Conservation (phyloP, 371 early-diverging fungal species). For the Mucor lusitanicus region DNA sequence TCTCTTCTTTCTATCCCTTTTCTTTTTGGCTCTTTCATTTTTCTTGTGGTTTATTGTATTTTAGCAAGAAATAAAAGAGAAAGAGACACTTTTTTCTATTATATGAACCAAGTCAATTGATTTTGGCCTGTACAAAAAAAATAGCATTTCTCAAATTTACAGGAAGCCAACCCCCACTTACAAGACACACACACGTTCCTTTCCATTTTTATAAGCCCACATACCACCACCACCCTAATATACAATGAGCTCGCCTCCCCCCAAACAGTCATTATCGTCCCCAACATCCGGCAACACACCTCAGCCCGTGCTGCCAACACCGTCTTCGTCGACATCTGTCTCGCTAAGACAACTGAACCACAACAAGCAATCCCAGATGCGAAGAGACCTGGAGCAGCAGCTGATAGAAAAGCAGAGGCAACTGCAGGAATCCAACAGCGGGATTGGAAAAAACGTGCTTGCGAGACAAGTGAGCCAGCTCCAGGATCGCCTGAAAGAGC, state of each 20-base stretch:
- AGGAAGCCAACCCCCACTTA: background rate
- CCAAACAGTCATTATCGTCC: constrained; percentile 45
- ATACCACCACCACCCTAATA: background rate
- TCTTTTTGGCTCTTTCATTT: background rate
- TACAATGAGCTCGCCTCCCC: constrained; percentile 33
- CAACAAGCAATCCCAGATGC: constrained; percentile 20
- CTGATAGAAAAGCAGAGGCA: constrained; percentile 46
- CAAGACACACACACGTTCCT: background rate
- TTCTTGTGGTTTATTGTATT: constrained; percentile 3
- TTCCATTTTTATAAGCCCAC: background rate
- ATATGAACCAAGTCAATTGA: constrained; percentile 1
- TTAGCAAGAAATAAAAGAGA: constrained; percentile 1
- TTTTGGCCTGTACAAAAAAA: constrained; percentile 1
- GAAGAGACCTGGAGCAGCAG: constrained; percentile 44
- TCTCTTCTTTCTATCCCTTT: background rate
- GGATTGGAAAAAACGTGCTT: constrained; percentile 48
- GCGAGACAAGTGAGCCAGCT: constrained; percentile 47
- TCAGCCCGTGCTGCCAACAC: constrained; percentile 43
- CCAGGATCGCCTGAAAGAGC: constrained; percentile 36
- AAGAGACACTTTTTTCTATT: background rate
- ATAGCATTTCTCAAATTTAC: background rate
- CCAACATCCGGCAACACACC: constrained; percentile 29
- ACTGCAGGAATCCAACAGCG: constrained; percentile 43
- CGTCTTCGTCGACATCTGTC: constrained; percentile 40
- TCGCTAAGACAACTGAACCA: constrained; percentile 16